These are phyloP conservation scores for Phytophthora fragariae DNA, from an alignment of 352 stramenopile genomes.

Conservation along the genomic window DNA sequence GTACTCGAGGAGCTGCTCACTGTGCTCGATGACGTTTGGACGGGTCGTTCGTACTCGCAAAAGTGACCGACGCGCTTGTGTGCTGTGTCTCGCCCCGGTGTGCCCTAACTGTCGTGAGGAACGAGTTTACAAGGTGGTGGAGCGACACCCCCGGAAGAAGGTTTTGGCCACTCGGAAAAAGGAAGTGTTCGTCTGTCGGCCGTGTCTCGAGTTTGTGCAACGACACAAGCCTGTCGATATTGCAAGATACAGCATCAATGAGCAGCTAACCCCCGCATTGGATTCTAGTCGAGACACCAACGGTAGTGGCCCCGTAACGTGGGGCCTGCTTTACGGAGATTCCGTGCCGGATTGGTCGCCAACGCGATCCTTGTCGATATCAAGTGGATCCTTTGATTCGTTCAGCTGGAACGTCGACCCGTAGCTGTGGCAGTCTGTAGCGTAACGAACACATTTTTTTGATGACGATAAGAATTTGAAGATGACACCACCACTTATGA, in stretches of 20 bases:
- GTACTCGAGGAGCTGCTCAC: conserved; percentile 24
- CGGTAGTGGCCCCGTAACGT: conserved; percentile 14
- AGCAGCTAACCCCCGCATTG: conserved; percentile 34
- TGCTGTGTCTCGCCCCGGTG: conserved; percentile 34
- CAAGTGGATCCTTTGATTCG: conserved; percentile 36
- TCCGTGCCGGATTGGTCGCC: conserved; percentile 38
- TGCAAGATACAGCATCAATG: conserved; percentile 15
- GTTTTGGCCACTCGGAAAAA: conserved; percentile 29
- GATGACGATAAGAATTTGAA: neutral
- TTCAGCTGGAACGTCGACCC: conserved; percentile 24
- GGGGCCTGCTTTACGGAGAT: conserved; percentile 38
- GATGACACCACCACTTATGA: no score
- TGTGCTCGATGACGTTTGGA: conserved; percentile 31
- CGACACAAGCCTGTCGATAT: conserved; percentile 34
- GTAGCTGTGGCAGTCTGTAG: no score
- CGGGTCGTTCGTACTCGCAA: conserved; percentile 24
- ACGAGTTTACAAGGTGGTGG: conserved; percentile 29
- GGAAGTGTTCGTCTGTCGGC: conserved; percentile 30
- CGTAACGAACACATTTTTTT: no score
- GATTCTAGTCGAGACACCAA: conserved; percentile 26
- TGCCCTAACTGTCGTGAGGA: conserved; percentile 39
- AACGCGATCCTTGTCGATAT: conserved; percentile 38
- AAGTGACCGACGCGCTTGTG: conserved; percentile 29
- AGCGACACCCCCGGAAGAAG: conserved; percentile 31
- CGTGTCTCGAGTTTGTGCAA: conserved; percentile 36